Base-by-base conservation (phyloP, 164 flowering plant genomes). In the Cinnamomum chago region DNA sequence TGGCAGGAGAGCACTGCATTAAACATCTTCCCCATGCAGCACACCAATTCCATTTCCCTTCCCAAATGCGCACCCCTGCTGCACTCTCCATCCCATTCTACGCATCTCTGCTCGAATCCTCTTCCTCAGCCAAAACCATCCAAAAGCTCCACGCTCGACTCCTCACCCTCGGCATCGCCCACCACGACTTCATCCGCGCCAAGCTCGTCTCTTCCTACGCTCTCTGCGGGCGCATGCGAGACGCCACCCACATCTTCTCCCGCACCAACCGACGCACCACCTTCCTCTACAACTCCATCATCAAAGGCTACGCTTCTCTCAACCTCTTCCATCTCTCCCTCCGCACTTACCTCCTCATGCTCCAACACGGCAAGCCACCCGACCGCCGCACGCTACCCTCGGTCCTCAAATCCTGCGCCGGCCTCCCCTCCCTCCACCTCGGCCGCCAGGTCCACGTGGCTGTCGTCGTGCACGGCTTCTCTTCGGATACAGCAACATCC, bases 131-230 rank as follows among this genome's bases (percentile, higher is more conserved):
- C 23, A 33, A 18, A 10, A 65, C 62, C 12, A 70, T 76, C 17
- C 62, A n/a, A 67, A 65, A 55, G 28, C 15, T 22, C 62, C 78
- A 76, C 65, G 78, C 70, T 55, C 70, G 65, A 28, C 33, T 70
- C 73, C 28, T 76, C 13, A 35, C 70, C 74, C 15, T 11, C 52
- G 78, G 78, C 18, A 15, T 65, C 33, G 69, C 78, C 52, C 35
- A 52, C 73, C 78, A 71, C 52, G 78, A 76, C 33, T 76, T 76
- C 65, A 58, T 76, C 65, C 74, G 78, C 3, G 70, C 73, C 65
- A 76, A 76, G 70, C 78, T 76, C 64, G 78, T 65, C 70, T 65
- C 78, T n/a, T 27, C 78, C 70, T 76, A 76, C 70, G 74, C 70
- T 15, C 22, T 18, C 51, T 71, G 73, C 73, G 40, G 47, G 6